These are phyloP conservation scores for Plantago ovata DNA, from an alignment of 257 asterid species.

Conservation along the genomic window DNA sequence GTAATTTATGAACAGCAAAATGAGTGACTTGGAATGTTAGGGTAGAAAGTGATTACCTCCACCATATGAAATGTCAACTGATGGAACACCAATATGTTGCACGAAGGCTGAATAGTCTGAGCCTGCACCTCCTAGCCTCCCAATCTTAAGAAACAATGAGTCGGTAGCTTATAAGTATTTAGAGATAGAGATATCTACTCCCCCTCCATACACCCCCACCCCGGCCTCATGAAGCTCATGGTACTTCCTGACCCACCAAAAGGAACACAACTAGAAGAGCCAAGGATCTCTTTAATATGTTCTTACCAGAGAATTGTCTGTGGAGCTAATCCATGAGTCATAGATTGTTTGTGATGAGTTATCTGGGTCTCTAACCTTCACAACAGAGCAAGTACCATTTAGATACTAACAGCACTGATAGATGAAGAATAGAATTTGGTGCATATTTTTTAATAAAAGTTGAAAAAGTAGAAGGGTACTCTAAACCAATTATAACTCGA, in stretches of 20 bases:
- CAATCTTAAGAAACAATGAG: constrained; percentile 43
- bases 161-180: neutral
- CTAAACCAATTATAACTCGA: neutral
- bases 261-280: neutral
- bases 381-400: constrained; percentile 2
- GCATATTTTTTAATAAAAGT: neutral
- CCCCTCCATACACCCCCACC: neutral
- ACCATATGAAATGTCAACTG: constrained; percentile 62
- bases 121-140: constrained; percentile 78
- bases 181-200: constrained; percentile 2
- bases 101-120: constrained; percentile 78
- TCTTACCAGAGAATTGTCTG: constrained; percentile 42
- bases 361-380: constrained; percentile 73
- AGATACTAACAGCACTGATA: too few relatives aligned
- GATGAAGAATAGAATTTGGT: too few relatives aligned
- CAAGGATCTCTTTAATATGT: constrained; percentile 3
- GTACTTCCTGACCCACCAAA: too few relatives aligned
- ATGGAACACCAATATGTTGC: constrained; percentile 75
- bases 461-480: constrained; percentile 14
- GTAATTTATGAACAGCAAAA: neutral
- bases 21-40: constrained; percentile 6
- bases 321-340: constrained; percentile 66
- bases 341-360: constrained; percentile 77
- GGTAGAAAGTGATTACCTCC: constrained; percentile 33
- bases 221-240: neutral